phyloP scores from a whole-genome alignment of 257 asterid genomes.

The Rehmannia glutinosa region DNA sequence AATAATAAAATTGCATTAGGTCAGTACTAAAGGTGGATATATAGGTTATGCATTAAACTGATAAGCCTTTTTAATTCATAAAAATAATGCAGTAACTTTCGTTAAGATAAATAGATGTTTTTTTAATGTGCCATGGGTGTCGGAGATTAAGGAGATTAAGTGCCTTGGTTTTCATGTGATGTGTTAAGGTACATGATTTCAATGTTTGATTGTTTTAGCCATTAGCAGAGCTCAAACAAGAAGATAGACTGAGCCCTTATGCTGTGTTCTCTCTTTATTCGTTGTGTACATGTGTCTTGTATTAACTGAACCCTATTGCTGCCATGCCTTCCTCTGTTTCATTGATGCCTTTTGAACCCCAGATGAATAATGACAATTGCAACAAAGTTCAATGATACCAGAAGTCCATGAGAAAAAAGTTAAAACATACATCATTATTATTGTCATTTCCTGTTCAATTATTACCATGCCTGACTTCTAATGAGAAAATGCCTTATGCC shows the following conservation, averaged over 20 bases:
- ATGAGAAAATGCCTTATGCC: no score
- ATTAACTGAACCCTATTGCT: background rate
- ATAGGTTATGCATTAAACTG: no score
- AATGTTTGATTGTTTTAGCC: constrained; percentile 9
- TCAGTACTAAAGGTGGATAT: no score
- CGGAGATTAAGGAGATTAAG: no score
- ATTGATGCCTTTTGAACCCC: background rate
- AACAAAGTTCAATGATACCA: no score
- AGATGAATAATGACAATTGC: background rate
- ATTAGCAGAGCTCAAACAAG: background rate
- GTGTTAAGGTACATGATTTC: background rate
- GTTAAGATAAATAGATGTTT: background rate
- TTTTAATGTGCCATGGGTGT: constrained; percentile 4
- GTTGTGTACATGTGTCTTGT: background rate
- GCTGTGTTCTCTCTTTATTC: background rate
- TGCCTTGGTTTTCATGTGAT: constrained; percentile 1
- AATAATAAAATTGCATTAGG: constrained; percentile 3
- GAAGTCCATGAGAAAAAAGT: no score
- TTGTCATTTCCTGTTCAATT: background rate
- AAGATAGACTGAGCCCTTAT: background rate
- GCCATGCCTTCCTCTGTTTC: background rate
- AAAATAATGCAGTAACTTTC: background rate
- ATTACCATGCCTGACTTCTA: background rate
- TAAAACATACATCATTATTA: no score
- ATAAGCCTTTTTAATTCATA: background rate